Conservation (phyloP, 2,329 filamentous ascomycete species). For the Dactylellina sp. region DNA sequence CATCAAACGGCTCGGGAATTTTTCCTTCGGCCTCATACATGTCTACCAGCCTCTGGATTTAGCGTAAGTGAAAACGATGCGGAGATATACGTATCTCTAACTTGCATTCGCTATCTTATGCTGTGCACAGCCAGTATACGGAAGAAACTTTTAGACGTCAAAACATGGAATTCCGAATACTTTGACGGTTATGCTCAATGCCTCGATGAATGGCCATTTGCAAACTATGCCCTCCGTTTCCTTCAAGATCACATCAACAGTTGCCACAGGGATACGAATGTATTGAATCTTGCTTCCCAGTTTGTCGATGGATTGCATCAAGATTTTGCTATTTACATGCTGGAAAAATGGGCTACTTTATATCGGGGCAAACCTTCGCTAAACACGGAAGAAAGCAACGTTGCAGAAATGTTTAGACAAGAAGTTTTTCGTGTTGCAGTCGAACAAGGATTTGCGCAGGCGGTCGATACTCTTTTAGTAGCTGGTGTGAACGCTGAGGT, state of each 20-base stretch:
- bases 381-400: neutral
- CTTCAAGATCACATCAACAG: neutral
- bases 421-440: neutral
- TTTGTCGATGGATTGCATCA: neutral
- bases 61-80: neutral
- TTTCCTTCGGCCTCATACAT: neutral
- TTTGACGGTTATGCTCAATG: conserved; percentile 1
- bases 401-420: neutral
- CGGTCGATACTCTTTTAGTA: neutral
- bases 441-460: neutral
- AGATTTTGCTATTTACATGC: neutral
- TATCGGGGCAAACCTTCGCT: neutral
- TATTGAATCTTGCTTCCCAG: neutral
- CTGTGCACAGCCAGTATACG: neutral
- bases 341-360: neutral
- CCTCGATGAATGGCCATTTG: neutral
- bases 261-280: neutral
- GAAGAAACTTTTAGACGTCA: neutral
- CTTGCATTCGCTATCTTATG: conserved; percentile 10
- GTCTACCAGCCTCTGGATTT: neutral
- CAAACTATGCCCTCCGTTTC: neutral
- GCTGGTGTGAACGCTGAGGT: neutral
- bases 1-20: conserved; percentile 17
- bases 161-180: neutral
- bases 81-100: neutral